Conservation (phyloP, 176 grass and related monocot species). For the Oropetium thomaeum region DNA sequence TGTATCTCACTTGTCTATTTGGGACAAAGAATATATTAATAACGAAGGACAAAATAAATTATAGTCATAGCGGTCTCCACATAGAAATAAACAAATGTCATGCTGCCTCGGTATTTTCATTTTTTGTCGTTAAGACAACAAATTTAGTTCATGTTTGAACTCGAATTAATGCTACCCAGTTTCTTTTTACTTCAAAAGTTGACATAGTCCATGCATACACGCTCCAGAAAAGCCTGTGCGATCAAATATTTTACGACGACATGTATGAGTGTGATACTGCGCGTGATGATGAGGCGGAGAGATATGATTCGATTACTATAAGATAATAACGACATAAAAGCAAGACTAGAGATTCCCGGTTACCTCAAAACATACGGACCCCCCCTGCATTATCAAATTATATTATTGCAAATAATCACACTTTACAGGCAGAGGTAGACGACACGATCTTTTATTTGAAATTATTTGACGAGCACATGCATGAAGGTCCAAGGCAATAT, state of each 20-base stretch:
- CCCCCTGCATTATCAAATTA: conserved; percentile 2
- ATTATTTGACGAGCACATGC: background rate
- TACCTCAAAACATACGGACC: conserved; percentile 12
- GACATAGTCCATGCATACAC: background rate
- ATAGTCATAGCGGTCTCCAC: no score
- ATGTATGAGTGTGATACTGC: background rate
- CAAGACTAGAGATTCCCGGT: conserved; percentile 20
- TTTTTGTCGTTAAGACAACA: no score
- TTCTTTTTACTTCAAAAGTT: background rate
- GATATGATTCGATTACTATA: conserved; percentile 20
- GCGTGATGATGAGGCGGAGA: background rate
- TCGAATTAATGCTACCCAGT: background rate
- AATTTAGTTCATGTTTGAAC: no score
- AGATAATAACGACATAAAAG: conserved; percentile 10
- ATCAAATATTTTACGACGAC: background rate
- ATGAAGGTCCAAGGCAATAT: background rate
- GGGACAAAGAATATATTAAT: no score
- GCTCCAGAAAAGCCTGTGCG: background rate
- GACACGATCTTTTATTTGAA: background rate
- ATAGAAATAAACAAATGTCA: no score
- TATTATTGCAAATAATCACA: background rate
- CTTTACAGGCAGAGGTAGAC: no score
- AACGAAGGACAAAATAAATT: no score
- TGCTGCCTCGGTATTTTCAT: no score
- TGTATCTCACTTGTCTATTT: no score